Evolutionary conservation across 768 basidiomycete genomes (phyloP), one percentile per base, ranked within the genome.

Genomic region (Scleroderma citrinum): DNA sequence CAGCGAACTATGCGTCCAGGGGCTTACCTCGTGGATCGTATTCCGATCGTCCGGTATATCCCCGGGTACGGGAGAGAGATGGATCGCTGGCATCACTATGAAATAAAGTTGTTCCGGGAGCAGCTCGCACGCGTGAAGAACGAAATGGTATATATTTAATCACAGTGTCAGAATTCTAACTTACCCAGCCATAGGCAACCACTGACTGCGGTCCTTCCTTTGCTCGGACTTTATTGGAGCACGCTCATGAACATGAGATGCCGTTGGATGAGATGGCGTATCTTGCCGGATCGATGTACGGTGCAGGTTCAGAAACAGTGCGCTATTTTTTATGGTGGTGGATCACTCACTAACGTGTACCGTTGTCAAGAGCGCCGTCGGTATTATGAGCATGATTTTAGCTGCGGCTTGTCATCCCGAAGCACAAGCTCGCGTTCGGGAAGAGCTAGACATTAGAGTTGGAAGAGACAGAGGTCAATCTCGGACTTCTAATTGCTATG

Each of bases 31-130:
- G 68, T 73, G 1, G 68, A 75, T 47, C 54, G 54, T 0, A 51
- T 66, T 21, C 69, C 72, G 0, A 48, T 60, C 34, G 55, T 71
- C 21, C 59, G 55, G 32, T 76, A 77, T 55, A 54, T 86, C 19
- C 83, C 85, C 3, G 77, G 80, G 16, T 83, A 82, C 54, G 69
- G 79, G 3, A 66, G 69, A 5, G 73, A 76, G 44, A 63, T 86
- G 12, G 70, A 71, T 39, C 64, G 71, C 1, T 77, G 74, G 11
- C 82, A 85, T 54, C 47, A 59, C 0, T 75, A 76, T 44, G 81
- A 82, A 54, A 57, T 77, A 0, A 51, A 48, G 0, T 61, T 83
- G 14, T 85, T 83, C 64, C 76, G 69, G 39, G 64, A 63, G 0
- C 78, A 80, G 39, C 59, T 84, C 5, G 56, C 62, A 8, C 66